Base-by-base conservation (phyloP, 805 yeast genomes). In the Saccharomycopsis babjevae region DNA sequence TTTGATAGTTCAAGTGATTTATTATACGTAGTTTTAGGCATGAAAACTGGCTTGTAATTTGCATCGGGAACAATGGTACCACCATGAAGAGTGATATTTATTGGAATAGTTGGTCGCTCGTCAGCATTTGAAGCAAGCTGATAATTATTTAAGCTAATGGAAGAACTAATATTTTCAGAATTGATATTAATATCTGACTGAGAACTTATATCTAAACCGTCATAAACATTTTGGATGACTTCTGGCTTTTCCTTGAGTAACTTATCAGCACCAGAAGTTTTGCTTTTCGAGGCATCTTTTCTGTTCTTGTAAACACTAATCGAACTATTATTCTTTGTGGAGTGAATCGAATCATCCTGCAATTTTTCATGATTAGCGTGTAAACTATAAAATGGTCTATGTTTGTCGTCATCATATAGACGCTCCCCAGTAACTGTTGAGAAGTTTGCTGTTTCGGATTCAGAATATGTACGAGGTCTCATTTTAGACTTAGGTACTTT, bases 381-480 rank as follows among this genome's bases (percentile, higher is more conserved):
- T 18, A 63, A 55, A 43, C 62, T 57, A 34, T 56, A 68, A 46
- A 68, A 72, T 1, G 84, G 81, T 54, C 85, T 71, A 61, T 81
- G 79, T 54, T 73, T 73, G 54, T 78, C 78, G 68, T 83, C 86
- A 67, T 82, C 84, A 64, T 70, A 79, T 61, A 81, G 68, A 54
- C 86, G 69, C 57, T 77, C 78, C 5, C 88, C 87, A 1, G 83
- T 80, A 54, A 74, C 71, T 38, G 72, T 73, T 66, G 83, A 82
- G 70, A 83, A 86, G 62, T 83, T 83, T 40, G 79, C 78, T 50
- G 82, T 79, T 66, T 85, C 91, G 25, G 79, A 80, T 64, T 85
- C 91, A 1, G 90, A 85, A 67, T 79, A 84, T 0, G 84, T 83
- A 66, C 86, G 57, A 3, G 58, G 56, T 22, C 64, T 50, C 39